A percentile compares a stretch with the other conserved stretches of the same genome.
phyloP scores from a whole-genome alignment of 2,329 filamentous ascomycete genomes.

The Periconia digitata region DNA sequence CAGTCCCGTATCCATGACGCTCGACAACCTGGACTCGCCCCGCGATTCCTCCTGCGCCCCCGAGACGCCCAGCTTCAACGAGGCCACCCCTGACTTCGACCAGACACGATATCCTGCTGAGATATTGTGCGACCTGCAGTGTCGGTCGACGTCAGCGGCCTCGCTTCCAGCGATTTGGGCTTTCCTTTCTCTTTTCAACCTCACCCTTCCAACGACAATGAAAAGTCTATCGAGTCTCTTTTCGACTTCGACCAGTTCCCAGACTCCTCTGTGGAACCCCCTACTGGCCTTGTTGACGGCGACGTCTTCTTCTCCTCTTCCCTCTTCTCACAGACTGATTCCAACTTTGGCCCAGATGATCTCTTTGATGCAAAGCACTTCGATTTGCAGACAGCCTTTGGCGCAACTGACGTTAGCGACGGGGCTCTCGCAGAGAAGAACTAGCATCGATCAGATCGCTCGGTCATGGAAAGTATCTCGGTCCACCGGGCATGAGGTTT shows the following conservation, averaged over 20 bases:
- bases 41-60: conserved; percentile 41
- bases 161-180: conserved; percentile 34
- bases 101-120: conserved; percentile 99
- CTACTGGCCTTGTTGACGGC: conserved; percentile 34
- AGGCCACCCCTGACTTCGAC: conserved; percentile 67
- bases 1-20: conserved; percentile 39
- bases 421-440: conserved; percentile 48
- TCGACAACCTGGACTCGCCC: conserved; percentile 44
- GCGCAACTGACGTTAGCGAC: conserved; percentile 53
- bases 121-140: conserved; percentile 99
- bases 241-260: conserved; percentile 46
- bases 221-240: conserved; percentile 42
- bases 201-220: conserved; percentile 38
- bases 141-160: conserved; percentile 71
- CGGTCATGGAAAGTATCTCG: conserved; percentile 23
- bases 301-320: conserved; percentile 39
- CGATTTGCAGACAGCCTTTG: conserved; percentile 50
- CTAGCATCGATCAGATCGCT: conserved; percentile 31
- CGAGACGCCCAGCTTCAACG: conserved; percentile 43
- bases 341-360: conserved; percentile 35
- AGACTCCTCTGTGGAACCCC: conserved; percentile 29
- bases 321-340: conserved; percentile 29
- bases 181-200: conserved; percentile 40
- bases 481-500: conserved; percentile 25
- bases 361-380: conserved; percentile 44